Evolutionary conservation across 768 basidiomycete genomes (phyloP).

Genomic region (Pulveroboletus sp.): DNA sequence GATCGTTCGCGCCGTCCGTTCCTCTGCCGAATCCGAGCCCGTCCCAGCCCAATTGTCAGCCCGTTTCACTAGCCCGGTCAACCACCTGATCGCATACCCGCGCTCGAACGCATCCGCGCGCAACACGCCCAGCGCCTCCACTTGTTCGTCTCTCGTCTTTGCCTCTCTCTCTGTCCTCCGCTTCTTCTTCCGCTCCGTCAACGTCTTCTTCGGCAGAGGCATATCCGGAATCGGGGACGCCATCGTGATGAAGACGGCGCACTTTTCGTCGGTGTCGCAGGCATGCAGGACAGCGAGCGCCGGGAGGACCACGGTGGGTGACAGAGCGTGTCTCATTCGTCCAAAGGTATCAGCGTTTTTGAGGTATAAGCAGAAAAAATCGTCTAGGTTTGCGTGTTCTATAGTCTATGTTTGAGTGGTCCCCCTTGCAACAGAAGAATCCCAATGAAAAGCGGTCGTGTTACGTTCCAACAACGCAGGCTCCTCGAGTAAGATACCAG

Average conservation of each 20-base stretch:
- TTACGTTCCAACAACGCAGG: conserved; percentile 17
- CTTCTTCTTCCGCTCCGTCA: conserved; percentile 31
- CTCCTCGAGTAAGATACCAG: conserved; percentile 14
- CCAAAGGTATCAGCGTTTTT: neutral
- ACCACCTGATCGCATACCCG: conserved; percentile 66
- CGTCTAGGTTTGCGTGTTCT: conserved; percentile 7
- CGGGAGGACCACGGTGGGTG: conserved; percentile 56
- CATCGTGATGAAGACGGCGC: conserved; percentile 35
- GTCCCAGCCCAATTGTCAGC: conserved; percentile 48
- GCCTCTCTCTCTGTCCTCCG: conserved; percentile 9
- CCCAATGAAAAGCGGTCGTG: too few species aligned
- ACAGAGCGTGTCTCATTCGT: conserved; percentile 15
- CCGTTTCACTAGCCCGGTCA: conserved; percentile 63
- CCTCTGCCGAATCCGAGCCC: conserved; percentile 26
- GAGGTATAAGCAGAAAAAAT: too few species aligned
- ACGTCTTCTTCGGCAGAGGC: conserved; percentile 68
- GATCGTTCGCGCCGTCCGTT: conserved; percentile 37
- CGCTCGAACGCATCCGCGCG: conserved; percentile 65
- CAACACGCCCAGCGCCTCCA: conserved; percentile 39
- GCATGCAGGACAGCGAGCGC: conserved; percentile 43
- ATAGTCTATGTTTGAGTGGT: conserved; percentile 11
- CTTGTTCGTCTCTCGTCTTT: conserved; percentile 18
- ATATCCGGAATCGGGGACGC: conserved; percentile 71
- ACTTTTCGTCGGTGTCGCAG: conserved; percentile 23
- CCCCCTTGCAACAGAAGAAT: neutral